A percentile compares a stretch with the other conserved stretches of the same genome.
Conservation (phyloP, 306 rosid species). For the Styphnolobium japonicum region DNA sequence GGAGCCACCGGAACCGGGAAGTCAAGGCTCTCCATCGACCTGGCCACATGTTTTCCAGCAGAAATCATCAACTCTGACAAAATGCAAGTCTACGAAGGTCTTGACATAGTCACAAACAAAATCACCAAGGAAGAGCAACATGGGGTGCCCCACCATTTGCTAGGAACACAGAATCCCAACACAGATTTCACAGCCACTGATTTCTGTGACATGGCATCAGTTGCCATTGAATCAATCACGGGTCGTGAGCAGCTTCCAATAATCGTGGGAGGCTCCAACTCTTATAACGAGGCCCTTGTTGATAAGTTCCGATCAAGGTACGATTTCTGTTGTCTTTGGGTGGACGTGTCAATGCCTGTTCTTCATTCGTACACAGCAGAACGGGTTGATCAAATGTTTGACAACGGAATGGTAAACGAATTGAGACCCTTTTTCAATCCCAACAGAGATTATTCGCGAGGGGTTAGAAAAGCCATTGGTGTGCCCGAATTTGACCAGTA, state of each 20-base stretch:
- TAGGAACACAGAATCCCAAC: conserved; percentile 47
- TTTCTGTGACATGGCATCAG: conserved; percentile 43
- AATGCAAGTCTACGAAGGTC: conserved; percentile 71
- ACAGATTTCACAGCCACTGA: conserved; percentile 40
- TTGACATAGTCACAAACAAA: conserved; percentile 63
- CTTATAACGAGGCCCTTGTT: conserved; percentile 52
- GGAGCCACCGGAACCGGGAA: conserved; percentile 81
- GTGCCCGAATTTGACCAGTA: conserved; percentile 60
- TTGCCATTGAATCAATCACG: conserved; percentile 38
- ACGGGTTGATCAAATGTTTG: conserved; percentile 63
- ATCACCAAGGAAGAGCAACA: conserved; percentile 49
- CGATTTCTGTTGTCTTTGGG: conserved; percentile 63
- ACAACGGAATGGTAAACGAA: conserved; percentile 59
- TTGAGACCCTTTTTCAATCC: conserved; percentile 41
- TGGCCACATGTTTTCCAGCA: conserved; percentile 46
- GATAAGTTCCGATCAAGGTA: conserved; percentile 40
- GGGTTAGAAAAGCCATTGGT: conserved; percentile 67
- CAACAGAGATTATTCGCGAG: conserved; percentile 39
- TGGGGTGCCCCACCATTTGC: conserved; percentile 64
- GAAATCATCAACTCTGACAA: conserved; percentile 77
- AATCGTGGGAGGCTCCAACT: conserved; percentile 75
- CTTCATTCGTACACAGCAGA: conserved; percentile 39
- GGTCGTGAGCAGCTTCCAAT: conserved; percentile 47
- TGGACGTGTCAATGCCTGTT: conserved; percentile 47
- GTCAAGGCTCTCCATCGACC: conserved; percentile 59